Percentiles rank a stretch among this genome's conserved stretches.
Evolutionary conservation across 768 basidiomycete species (phyloP).

Genomic region (Termitomyces sp.): DNA sequence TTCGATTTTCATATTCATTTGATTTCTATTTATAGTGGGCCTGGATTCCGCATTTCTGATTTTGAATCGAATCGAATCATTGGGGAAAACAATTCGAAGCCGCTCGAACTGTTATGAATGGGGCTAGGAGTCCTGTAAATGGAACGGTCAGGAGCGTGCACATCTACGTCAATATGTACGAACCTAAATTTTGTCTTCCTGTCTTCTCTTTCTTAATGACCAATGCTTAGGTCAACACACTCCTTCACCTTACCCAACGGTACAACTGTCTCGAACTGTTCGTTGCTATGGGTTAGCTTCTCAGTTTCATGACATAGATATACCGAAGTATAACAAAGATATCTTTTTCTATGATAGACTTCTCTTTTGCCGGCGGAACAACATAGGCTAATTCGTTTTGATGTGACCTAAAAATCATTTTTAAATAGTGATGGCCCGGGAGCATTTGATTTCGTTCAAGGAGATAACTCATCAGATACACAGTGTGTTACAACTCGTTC

Average conservation of each 20-base stretch:
- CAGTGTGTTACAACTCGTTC: conserved; percentile 37
- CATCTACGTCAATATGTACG: conserved; percentile 66
- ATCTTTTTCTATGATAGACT: conserved; percentile 41
- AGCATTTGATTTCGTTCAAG: conserved; percentile 75
- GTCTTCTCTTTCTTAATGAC: conserved; percentile 1
- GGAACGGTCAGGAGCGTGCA: conserved; percentile 73
- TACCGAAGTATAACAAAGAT: not conserved
- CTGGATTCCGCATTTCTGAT: conserved; percentile 71
- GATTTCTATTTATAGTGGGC: conserved; percentile 45
- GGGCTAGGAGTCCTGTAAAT: conserved; percentile 40
- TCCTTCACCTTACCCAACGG: conserved; percentile 66
- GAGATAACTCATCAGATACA: conserved; percentile 56
- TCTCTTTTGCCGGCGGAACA: conserved; percentile 75
- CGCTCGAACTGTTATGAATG: conserved; percentile 61
- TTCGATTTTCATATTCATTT: not conserved
- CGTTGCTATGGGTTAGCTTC: conserved; percentile 66
- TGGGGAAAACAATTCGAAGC: conserved; percentile 68
- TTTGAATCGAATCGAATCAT: conserved; percentile 76
- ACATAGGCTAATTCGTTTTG: conserved; percentile 44
- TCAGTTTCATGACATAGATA: not conserved
- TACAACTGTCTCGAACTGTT: conserved; percentile 65
- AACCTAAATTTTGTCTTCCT: conserved; percentile 1
- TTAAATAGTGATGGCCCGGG: conserved; percentile 70
- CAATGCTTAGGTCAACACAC: conserved; percentile 50
- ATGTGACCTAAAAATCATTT: not conserved